Evolutionary conservation across 192 early-diverging fungal species (phyloP).

Genomic region (Dissophora globulifera): DNA sequence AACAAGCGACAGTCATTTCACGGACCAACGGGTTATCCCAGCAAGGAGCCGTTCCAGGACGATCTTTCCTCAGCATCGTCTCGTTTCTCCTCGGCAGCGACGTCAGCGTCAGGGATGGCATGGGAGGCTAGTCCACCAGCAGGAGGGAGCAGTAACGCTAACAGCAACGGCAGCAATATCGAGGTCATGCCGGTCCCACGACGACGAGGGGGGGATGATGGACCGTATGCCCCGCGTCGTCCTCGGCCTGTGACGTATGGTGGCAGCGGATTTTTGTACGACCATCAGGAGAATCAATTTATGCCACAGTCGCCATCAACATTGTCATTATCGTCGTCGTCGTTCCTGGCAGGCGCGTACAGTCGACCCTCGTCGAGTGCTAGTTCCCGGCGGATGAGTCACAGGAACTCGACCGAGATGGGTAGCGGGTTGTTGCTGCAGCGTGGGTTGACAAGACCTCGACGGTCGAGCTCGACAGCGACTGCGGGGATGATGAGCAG

Average conservation of each 20-base stretch:
- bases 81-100: slow-evolving; percentile 16
- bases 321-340: too few relatives aligned
- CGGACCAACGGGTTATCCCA: slow-evolving; percentile 45
- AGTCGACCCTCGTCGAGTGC: not conserved
- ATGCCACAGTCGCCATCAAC: slow-evolving; percentile 42
- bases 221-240: slow-evolving; percentile 32
- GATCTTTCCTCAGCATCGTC: too few relatives aligned
- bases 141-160: too few relatives aligned
- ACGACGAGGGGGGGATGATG: slow-evolving; percentile 34
- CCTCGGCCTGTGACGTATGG: slow-evolving; percentile 46
- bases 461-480: slow-evolving; percentile 40
- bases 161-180: not conserved
- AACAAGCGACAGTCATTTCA: slow-evolving; percentile 52
- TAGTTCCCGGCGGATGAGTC: slow-evolving; percentile 18
- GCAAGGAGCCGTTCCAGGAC: slow-evolving; percentile 35
- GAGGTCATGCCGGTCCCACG: slow-evolving; percentile 35
- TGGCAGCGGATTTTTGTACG: slow-evolving; percentile 43
- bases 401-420: slow-evolving; percentile 42
- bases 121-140: slow-evolving; percentile 38
- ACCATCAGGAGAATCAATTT: slow-evolving; percentile 46
- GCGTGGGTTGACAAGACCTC: slow-evolving; percentile 35
- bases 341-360: slow-evolving; percentile 19
- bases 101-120: too few relatives aligned
- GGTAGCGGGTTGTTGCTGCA: slow-evolving; percentile 25
- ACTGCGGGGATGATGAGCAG: slow-evolving; percentile 1